Evolutionary conservation across 2,329 filamentous ascomycete species (phyloP), one percentile per base, ranked within the genome.

Genomic region (Colletotrichum orbiculare): DNA sequence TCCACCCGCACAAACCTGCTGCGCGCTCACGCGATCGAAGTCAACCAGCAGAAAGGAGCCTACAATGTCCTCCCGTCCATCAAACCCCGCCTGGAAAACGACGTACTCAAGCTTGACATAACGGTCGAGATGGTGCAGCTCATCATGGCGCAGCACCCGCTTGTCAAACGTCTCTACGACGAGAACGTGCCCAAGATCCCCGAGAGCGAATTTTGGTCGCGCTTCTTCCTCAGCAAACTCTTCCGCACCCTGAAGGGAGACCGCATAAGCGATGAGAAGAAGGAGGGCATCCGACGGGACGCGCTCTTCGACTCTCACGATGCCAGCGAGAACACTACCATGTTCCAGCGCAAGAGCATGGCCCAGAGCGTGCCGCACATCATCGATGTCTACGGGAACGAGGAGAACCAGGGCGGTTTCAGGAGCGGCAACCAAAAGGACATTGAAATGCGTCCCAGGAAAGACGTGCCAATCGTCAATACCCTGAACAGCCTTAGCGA

Each of bases 61-160:
- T 97, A 97, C 79, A 98, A 99, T 71, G 94, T 98, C 7, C 83
- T 99, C 15, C 94, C 96, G 0, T 91, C 92, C 15, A 89, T 98
- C 71, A 97, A 96, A 74, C 91, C 92, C 7, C 87, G 89, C 58
- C 87, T 91, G 6, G 89, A 92, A 60, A 89, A 93, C 69, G 90
- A 90, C 11, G 88, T 90, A 65, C 85, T 90, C 48, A 93, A 91
- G 76, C 83, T 97, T 71, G 94, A 92, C 72, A 90, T 99, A 68
- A 96, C 89, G 69, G 90, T 93, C 66, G 94, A 97, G 77, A 94
- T 98, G 77, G 93, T 98, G 55, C 91, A 94, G 73, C 87, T 97
- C 73, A 96, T 99, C 57, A 94, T 99, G 77, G 89, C 87, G 66
- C 96, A 98, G 76, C 95, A 99, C 76, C 94, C 96, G 2, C 83